Percentiles rank a stretch among this genome's conserved stretches.
phyloP scores from a whole-genome alignment of 345 rosid genomes.

The Boechera stricta region DNA sequence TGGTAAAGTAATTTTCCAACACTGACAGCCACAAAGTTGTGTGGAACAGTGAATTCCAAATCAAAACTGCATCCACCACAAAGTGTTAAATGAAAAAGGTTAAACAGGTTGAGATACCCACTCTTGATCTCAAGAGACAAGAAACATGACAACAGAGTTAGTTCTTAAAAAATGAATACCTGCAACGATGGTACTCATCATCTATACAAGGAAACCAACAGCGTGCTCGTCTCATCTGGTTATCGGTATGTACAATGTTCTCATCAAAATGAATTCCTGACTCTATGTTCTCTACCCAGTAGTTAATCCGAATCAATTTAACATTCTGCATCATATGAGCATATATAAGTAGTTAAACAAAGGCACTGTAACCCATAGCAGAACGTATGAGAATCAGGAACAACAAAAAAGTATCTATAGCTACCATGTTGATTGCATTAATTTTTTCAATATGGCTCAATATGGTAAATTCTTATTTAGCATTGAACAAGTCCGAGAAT shows the following conservation, averaged over 20 bases:
- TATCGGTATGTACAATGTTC: conserved; percentile 81
- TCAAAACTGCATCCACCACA: conserved; percentile 66
- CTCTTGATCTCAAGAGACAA: conserved; percentile 23
- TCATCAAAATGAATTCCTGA: conserved; percentile 87
- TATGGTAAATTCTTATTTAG: neutral
- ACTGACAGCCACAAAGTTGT: conserved; percentile 89
- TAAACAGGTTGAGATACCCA: conserved; percentile 14
- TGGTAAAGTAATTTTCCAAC: conserved; percentile 82
- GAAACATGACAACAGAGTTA: conserved; percentile 8
- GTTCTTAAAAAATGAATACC: conserved; percentile 49
- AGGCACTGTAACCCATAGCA: conserved; percentile 13
- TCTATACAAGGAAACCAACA: conserved; percentile 98
- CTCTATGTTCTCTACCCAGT: conserved; percentile 89
- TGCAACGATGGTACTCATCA: conserved; percentile 80
- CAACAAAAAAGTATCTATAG: neutral
- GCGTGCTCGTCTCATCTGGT: conserved; percentile 90
- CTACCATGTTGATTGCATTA: conserved; percentile 17
- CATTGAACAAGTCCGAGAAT: conserved; percentile 12
- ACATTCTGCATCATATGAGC: conserved; percentile 80
- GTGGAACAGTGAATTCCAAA: conserved; percentile 95
- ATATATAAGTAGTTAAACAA: conserved; percentile 16
- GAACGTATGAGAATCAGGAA: neutral
- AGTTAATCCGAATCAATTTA: conserved; percentile 79
- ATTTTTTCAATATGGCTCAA: neutral
- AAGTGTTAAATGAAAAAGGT: neutral